Evolutionary conservation across 805 yeast genomes (phyloP).

Genomic region (Starmerella stellata): DNA sequence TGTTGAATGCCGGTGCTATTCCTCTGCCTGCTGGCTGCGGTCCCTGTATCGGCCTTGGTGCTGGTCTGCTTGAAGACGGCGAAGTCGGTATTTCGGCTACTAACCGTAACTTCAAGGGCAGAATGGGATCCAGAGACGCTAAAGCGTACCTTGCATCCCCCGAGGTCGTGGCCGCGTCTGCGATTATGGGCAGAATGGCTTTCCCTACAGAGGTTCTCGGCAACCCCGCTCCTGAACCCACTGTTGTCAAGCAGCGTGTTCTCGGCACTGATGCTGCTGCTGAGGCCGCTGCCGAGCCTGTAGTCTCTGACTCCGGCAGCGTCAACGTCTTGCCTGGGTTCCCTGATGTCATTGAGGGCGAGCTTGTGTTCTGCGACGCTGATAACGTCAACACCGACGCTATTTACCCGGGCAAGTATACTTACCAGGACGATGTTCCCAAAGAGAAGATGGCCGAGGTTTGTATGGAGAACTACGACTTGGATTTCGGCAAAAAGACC

Average conservation of each 20-base stretch:
- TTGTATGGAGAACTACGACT: conserved; percentile 96
- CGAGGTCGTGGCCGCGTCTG: conserved; percentile 96
- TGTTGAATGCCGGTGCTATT: conserved; percentile 81
- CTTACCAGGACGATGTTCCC: conserved; percentile 94
- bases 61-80: conserved; percentile 84
- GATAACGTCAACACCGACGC: conserved; percentile 92
- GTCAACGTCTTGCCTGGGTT: conserved; percentile 70
- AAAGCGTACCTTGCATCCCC: conserved; percentile 92
- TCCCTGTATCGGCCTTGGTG: conserved; percentile 94
- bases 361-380: conserved; percentile 85
- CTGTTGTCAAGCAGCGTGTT: conserved; percentile 31
- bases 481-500: conserved; percentile 68
- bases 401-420: conserved; percentile 95
- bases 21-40: conserved; percentile 98
- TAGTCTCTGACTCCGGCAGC: conserved; percentile 19
- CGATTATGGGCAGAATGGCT: conserved; percentile 84
- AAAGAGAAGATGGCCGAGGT: conserved; percentile 95
- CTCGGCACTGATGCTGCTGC: conserved; percentile 20
- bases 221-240: conserved; percentile 29
- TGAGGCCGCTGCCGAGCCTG: conserved; percentile 22
- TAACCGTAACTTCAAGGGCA: conserved; percentile 94
- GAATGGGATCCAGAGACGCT: conserved; percentile 97
- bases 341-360: conserved; percentile 80
- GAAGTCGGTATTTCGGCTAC: conserved; percentile 98
- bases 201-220: conserved; percentile 77